Base-by-base conservation (phyloP, 2,329 filamentous ascomycete genomes). In the Bretziella fagacearum region DNA sequence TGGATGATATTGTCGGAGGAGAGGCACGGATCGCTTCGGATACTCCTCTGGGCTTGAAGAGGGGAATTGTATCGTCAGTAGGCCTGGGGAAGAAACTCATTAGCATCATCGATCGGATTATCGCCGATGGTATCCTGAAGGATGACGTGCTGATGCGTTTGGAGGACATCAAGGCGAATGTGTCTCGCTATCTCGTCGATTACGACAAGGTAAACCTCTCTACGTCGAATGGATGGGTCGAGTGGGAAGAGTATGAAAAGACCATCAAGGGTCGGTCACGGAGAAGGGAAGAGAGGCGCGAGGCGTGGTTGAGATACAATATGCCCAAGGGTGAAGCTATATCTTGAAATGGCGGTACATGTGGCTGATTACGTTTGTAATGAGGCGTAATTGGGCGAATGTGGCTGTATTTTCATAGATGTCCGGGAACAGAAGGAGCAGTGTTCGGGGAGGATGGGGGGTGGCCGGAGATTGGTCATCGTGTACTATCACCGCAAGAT, bases 51-150 rank as follows among this genome's bases (percentile, higher is more conserved):
- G 36, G 40, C 7, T 33, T 48, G 25, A 50, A 30, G 27, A 39
- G 23, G 10, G 49, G 30, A 6, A 35, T 30, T 6, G 46, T 48
- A 2, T 44, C 40, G 8, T 37, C 41, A n/a, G 36, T 33, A 20
- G 55, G 60, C 39, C 54, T 56, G 23, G 59, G 56, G 4, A 55
- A 67, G 11, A 53, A 40, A 15, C 48, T 50, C n/a, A 39, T 50
- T 4, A 25, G 48, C 32, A 35, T 27, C 10, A 30, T 50, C n/a
- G 40, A 50, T 27, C 26, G 23, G 13, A 29, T 44, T 3, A 22
- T 47, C 20, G 32, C 32, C 22, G 48, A 50, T 15, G 48, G 48
- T 6, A 4, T 44, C 13, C 40, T 50, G 13, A 26, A 36, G 18
- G 48, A 50, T n/a, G 44, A 35, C 5, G 44, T 17, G 10, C 32